phyloP scores from a whole-genome alignment of 1,139 yeast species.

The Pichia cactophila region DNA sequence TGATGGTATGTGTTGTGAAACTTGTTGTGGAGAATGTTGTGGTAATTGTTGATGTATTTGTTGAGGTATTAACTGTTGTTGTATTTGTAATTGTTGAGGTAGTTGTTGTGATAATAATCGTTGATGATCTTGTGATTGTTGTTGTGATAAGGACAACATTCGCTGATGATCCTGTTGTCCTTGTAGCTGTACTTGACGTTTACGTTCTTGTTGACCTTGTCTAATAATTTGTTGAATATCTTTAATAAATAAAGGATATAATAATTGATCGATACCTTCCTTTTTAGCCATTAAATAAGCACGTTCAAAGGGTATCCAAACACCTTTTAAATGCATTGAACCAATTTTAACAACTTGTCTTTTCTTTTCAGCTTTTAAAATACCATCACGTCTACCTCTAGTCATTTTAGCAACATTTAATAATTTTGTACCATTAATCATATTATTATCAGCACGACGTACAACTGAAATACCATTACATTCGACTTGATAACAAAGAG shows the following conservation, averaged over 20 bases:
- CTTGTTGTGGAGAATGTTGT: too few relatives aligned
- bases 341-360: conserved; percentile 95
- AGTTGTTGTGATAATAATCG: too few relatives aligned
- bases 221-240: conserved; percentile 53
- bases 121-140: too few relatives aligned
- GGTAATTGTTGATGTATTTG: background rate
- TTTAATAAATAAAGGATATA: conserved; percentile 82
- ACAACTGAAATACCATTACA: conserved; percentile 89
- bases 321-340: conserved; percentile 95
- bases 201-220: conserved; percentile 27
- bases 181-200: too few relatives aligned
- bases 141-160: too few relatives aligned
- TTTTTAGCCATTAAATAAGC: conserved; percentile 87
- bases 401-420: conserved; percentile 93
- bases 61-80: background rate
- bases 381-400: conserved; percentile 92
- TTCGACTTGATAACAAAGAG: conserved; percentile 91
- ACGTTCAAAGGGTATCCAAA: conserved; percentile 95
- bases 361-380: conserved; percentile 78
- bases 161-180: too few relatives aligned
- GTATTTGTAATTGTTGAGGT: background rate
- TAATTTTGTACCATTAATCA: conserved; percentile 92
- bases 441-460: conserved; percentile 84
- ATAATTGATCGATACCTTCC: conserved; percentile 77
- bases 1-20: too few relatives aligned